Evolutionary conservation across 164 flowering plant genomes (phyloP).

Genomic region (Vitis riparia): DNA sequence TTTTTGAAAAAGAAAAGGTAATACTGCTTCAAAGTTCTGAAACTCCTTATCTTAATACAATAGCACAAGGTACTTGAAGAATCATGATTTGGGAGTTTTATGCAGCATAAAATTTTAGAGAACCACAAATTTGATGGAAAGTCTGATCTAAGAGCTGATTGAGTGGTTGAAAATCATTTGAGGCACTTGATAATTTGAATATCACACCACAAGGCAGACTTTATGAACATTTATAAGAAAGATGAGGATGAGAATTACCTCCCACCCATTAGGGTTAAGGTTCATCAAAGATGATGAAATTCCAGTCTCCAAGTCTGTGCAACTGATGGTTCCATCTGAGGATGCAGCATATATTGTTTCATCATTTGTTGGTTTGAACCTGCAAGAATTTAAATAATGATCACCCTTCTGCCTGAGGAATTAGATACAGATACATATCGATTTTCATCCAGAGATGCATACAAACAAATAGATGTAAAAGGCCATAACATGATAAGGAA

Average conservation of each 20-base stretch:
- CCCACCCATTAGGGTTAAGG: slow-evolving; percentile 93
- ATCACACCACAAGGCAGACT: not conserved
- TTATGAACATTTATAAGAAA: not conserved
- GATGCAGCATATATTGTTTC: slow-evolving; percentile 76
- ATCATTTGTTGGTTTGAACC: slow-evolving; percentile 79
- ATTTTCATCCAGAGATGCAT: not conserved
- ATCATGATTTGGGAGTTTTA: not conserved
- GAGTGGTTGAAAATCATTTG: not conserved
- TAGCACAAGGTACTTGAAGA: not conserved
- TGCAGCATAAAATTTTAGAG: not conserved
- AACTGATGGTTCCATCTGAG: slow-evolving; percentile 90
- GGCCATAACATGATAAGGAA: not conserved
- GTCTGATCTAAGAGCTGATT: not conserved
- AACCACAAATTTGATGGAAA: not conserved
- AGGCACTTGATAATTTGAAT: not conserved
- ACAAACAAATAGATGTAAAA: not conserved
- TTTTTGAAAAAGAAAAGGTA: not conserved
- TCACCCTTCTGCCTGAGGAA: not conserved
- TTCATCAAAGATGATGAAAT: slow-evolving; percentile 64
- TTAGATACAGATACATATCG: not conserved
- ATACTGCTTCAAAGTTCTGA: not conserved
- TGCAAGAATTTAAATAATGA: slow-evolving; percentile 23
- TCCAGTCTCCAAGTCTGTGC: slow-evolving; percentile 88
- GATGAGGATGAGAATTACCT: slow-evolving; percentile 41
- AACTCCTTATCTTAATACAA: not conserved